A percentile compares a stretch with the other conserved stretches of the same genome.
Conservation (phyloP, 2,329 filamentous ascomycete genomes). For the Trichophaea hybrida region DNA sequence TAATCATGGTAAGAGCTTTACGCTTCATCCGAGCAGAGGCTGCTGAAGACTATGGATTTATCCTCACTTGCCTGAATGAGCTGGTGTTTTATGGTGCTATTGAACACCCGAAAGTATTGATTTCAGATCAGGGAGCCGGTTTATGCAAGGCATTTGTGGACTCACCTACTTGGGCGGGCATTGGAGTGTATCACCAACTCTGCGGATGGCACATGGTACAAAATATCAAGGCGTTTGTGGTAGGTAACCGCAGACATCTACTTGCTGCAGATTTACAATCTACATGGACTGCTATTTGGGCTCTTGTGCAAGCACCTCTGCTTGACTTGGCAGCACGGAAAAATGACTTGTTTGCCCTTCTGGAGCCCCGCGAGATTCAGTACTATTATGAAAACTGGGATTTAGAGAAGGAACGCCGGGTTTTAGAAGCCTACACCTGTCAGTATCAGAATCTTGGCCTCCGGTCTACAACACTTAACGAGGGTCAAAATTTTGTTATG, state of each 20-base stretch:
- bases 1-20: slow-evolving; percentile 4
- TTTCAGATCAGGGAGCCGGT: background rate
- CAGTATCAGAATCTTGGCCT: background rate
- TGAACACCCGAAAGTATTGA: background rate
- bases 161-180: background rate
- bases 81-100: background rate
- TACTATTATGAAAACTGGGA: background rate
- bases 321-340: background rate
- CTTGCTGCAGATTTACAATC: background rate
- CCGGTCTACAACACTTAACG: background rate
- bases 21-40: slow-evolving; percentile 1
- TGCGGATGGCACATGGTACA: slow-evolving; percentile 1
- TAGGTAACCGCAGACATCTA: background rate
- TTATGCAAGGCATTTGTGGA: background rate
- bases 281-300: background rate
- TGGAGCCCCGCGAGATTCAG: background rate
- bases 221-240: background rate
- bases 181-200: background rate
- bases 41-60: slow-evolving; percentile 1
- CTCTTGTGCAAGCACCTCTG: background rate
- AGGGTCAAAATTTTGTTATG: background rate
- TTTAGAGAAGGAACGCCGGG: background rate
- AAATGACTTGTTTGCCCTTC: background rate
- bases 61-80: background rate
- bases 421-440: background rate